Evolutionary conservation across 2,329 filamentous ascomycete genomes (phyloP).

Genomic region (Fusarium pseudocircinatum): DNA sequence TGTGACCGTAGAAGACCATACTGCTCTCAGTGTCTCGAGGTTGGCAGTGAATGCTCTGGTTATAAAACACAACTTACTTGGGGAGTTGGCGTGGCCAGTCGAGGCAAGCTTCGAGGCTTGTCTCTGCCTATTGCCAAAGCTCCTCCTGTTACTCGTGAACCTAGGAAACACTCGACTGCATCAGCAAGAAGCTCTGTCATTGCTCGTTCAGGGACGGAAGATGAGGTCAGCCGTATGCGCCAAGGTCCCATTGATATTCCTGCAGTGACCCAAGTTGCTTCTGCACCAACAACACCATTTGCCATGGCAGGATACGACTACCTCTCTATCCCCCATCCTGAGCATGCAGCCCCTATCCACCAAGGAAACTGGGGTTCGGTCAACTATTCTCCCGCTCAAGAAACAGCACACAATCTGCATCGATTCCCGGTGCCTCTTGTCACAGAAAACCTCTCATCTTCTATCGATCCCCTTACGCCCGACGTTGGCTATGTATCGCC

Average conservation of each 20-base stretch:
- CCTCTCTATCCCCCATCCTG: conserved; percentile 60
- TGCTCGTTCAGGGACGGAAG: conserved; percentile 44
- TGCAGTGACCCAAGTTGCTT: conserved; percentile 46
- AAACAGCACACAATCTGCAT: conserved; percentile 53
- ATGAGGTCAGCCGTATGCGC: conserved; percentile 46
- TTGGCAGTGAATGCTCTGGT: conserved; percentile 91
- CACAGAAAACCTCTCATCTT: conserved; percentile 62
- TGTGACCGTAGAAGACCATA: conserved; percentile 94
- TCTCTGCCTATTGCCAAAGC: conserved; percentile 76
- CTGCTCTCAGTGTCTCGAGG: conserved; percentile 92
- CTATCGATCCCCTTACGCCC: conserved; percentile 66
- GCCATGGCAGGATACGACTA: conserved; percentile 56
- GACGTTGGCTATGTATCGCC: conserved; percentile 72
- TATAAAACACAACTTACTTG: conserved; percentile 98
- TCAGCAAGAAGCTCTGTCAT: conserved; percentile 57
- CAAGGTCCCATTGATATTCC: conserved; percentile 51
- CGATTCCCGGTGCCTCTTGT: conserved; percentile 59
- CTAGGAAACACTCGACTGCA: conserved; percentile 58
- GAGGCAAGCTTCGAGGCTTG: conserved; percentile 91
- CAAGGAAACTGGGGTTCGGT: conserved; percentile 59
- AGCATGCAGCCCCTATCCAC: conserved; percentile 52
- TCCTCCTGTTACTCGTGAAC: conserved; percentile 61
- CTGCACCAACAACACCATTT: conserved; percentile 57
- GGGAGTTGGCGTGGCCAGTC: conserved; percentile 94
- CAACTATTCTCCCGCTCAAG: conserved; percentile 56